Evolutionary conservation across 129 eudicot genomes (phyloP).

Genomic region (Rutidosis leptorrhynchoides): DNA sequence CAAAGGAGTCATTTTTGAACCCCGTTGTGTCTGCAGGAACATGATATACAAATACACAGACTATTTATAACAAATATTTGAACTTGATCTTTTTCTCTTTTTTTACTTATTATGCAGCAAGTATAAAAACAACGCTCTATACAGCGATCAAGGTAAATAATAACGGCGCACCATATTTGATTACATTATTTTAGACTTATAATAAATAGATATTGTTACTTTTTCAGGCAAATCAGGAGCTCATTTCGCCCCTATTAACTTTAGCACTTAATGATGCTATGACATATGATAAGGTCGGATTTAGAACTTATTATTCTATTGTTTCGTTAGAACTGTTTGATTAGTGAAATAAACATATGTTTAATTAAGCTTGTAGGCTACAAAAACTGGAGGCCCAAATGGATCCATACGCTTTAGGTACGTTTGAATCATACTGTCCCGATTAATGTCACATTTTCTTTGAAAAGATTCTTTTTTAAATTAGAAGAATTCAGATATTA

Average conservation of each 20-base stretch:
- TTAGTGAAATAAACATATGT: conserved; percentile 19
- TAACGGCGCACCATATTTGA: not conserved
- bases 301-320: conserved; percentile 18
- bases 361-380: conserved; percentile 62
- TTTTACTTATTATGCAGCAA: conserved; percentile 42
- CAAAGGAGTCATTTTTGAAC: not conserved
- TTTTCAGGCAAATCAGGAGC: conserved; percentile 71
- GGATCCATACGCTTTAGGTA: conserved; percentile 98
- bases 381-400: conserved; percentile 98
- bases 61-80: not conserved
- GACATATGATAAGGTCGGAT: conserved; percentile 88
- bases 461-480: not conserved
- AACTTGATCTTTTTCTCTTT: conserved; percentile 11
- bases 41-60: not conserved
- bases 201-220: conserved; percentile 13
- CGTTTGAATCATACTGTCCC: not conserved
- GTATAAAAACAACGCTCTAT: conserved; percentile 62
- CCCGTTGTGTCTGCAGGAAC: conserved; percentile 9
- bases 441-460: not conserved
- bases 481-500: too few relatives aligned
- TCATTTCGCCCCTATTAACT: conserved; percentile 65
- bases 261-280: conserved; percentile 83
- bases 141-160: conserved; percentile 65
- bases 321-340: conserved; percentile 13
- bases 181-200: not conserved